Base-by-base conservation (phyloP, 176 grass and related monocot species). In the Bothriochloa decipiens region DNA sequence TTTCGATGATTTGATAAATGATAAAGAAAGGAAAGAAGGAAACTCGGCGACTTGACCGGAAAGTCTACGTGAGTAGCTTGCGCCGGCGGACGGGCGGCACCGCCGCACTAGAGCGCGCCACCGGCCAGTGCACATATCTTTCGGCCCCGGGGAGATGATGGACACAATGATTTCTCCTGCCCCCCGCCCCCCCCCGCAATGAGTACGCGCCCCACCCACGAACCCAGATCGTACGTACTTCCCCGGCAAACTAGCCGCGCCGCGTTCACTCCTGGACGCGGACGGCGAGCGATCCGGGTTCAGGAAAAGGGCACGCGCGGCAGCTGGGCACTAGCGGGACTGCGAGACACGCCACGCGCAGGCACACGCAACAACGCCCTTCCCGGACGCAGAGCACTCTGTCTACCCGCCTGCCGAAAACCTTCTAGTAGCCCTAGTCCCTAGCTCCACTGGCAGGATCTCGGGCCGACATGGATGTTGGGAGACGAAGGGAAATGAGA, bases 391-490 rank as follows among this genome's bases (percentile, higher is more conserved):
- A 5, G 36, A 58, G 46, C 69, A 55, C 77, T 17, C 49, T 52
- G 14, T 47, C 43, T 4, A 0, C 46, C 27, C 3, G 42, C 7
- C 10, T 12, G 67, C 65, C 26, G 5, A 17, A 71, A 23, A 36
- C 41, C 84, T 86, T 80, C 28, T 73, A 79, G 68, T n/a, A 64
- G 20, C 9, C 18, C 6, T 57, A 57, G 52, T 8, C 40, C 39
- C 35, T 36, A 36, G 35, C 35, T 6, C 50, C 17, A 53, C 17
- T 7, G 18, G 52, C 52, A 57, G 52, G 7, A 57, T 53, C 50
- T 53, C 33, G 75, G 32, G 53, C 33, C 74, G 32, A 40, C 74
- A 77, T 77, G 33, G 67, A n/a, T 70, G 35, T 3, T 70, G 36
- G 35, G 20, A 42, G 37, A 42, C 18, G 67, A 42, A 23, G 35